These are phyloP conservation scores for Aspergillus diversus DNA, from an alignment of 495 filamentous ascomycete genomes.

Conservation along the genomic window DNA sequence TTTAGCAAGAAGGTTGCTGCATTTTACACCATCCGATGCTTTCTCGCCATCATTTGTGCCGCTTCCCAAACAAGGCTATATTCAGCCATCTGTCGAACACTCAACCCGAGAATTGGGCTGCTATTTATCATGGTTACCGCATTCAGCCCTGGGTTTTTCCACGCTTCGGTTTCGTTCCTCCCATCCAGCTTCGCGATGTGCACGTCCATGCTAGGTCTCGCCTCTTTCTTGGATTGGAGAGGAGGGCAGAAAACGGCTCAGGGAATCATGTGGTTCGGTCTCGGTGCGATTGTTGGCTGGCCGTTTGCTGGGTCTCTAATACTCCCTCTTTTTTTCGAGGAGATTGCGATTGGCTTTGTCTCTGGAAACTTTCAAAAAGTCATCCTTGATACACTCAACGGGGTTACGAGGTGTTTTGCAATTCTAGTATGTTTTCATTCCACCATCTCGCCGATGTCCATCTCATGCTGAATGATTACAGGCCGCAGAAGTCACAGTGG, in stretches of 20 bases:
- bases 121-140: slow-evolving; percentile 77
- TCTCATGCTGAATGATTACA: slow-evolving; percentile 35
- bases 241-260: slow-evolving; percentile 73
- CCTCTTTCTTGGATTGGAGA: slow-evolving; percentile 85
- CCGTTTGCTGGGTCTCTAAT: slow-evolving; percentile 86
- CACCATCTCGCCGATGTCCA: not conserved
- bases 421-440: slow-evolving; percentile 64
- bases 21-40: slow-evolving; percentile 83
- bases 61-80: slow-evolving; percentile 81
- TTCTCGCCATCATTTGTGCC: slow-evolving; percentile 76
- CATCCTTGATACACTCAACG: slow-evolving; percentile 63
- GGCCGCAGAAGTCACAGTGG: slow-evolving; percentile 64
- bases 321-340: slow-evolving; percentile 81
- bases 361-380: slow-evolving; percentile 61
- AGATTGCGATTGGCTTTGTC: slow-evolving; percentile 63
- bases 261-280: slow-evolving; percentile 89
- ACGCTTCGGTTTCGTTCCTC: slow-evolving; percentile 82
- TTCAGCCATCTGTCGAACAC: slow-evolving; percentile 67
- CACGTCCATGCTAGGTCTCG: slow-evolving; percentile 80
- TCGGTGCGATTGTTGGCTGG: slow-evolving; percentile 92
- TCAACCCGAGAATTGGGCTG: slow-evolving; percentile 80
- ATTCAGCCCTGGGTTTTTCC: slow-evolving; percentile 89
- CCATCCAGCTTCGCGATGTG: slow-evolving; percentile 99
- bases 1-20: slow-evolving; percentile 64
- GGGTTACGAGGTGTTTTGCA: slow-evolving; percentile 64